These are phyloP conservation scores for Tylopilus intermedius DNA, from an alignment of 768 basidiomycete genomes.

Conservation along the genomic window DNA sequence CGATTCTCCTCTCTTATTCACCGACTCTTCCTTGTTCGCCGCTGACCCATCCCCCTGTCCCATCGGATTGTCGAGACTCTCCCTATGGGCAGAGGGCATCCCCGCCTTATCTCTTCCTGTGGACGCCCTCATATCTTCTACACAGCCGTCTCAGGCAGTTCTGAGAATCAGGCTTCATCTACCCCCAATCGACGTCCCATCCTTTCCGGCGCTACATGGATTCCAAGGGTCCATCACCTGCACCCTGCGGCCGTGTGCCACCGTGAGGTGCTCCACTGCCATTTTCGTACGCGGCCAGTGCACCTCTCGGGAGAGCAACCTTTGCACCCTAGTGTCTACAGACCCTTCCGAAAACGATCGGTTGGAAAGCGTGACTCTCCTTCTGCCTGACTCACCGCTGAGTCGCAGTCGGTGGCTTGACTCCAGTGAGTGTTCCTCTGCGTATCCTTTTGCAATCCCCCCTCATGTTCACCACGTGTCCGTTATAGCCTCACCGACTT, in stretches of 20 bases:
- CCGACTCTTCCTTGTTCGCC: conserved; percentile 26
- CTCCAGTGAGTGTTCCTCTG: conserved; percentile 43
- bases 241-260: conserved; percentile 46
- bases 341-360: conserved; percentile 43
- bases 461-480: conserved; percentile 31
- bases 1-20: conserved; percentile 28
- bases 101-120: conserved; percentile 55
- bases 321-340: conserved; percentile 35
- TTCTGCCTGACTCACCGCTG: conserved; percentile 64
- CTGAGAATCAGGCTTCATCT: conserved; percentile 57
- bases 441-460: conserved; percentile 4
- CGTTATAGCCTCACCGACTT: conserved; percentile 44
- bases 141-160: conserved; percentile 39
- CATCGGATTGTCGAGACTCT: conserved; percentile 36
- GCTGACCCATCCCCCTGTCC: conserved; percentile 32
- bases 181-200: conserved; percentile 48
- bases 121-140: conserved; percentile 44
- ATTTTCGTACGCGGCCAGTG: conserved; percentile 49
- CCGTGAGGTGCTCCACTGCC: conserved; percentile 61
- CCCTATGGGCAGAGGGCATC: conserved; percentile 66
- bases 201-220: conserved; percentile 56
- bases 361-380: conserved; percentile 47
- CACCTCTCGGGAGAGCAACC: conserved; percentile 48
- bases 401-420: conserved; percentile 69
- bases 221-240: conserved; percentile 57